Evolutionary conservation across 495 filamentous ascomycete species (phyloP).

Genomic region (Annulohypoxylon moriforme): DNA sequence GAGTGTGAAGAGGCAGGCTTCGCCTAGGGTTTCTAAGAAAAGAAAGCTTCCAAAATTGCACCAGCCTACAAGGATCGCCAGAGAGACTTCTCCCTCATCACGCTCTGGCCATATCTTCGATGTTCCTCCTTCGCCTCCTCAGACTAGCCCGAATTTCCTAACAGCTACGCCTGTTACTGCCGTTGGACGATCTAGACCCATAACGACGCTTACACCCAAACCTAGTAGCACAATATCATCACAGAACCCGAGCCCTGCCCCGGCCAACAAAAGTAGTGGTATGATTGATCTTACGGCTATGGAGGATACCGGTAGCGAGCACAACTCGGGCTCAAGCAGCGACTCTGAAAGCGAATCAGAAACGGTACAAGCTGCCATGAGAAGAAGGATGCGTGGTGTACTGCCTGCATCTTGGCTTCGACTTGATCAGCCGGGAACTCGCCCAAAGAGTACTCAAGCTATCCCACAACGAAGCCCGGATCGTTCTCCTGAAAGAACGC

Average conservation of each 20-base stretch:
- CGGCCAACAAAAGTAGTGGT: constrained; percentile 34
- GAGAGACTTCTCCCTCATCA: constrained; percentile 14
- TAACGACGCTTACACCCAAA: constrained; percentile 35
- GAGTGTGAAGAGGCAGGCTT: constrained; percentile 39
- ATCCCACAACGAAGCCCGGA: constrained; percentile 56
- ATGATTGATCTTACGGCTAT: constrained; percentile 44
- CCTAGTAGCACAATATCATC: constrained; percentile 41
- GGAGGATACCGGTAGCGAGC: constrained; percentile 27
- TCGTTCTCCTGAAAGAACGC: constrained; percentile 44
- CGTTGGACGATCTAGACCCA: constrained; percentile 11
- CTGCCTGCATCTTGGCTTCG: constrained; percentile 92
- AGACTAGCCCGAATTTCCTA: constrained; percentile 41
- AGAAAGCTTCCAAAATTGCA: constrained; percentile 36
- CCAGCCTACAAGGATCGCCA: constrained; percentile 23
- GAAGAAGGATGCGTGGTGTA: constrained; percentile 77
- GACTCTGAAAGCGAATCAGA: constrained; percentile 58
- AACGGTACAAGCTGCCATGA: constrained; percentile 53
- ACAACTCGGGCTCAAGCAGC: constrained; percentile 34
- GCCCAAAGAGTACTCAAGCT: constrained; percentile 34
- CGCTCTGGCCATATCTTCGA: constrained; percentile 36
- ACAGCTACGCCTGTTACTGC: constrained; percentile 25
- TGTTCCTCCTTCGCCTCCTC: constrained; percentile 46
- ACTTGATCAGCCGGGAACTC: constrained; percentile 67
- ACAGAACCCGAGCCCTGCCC: constrained; percentile 41
- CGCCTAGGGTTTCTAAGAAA: constrained; percentile 38